phyloP scores from a whole-genome alignment of 768 basidiomycete species.

The Mycena venus region DNA sequence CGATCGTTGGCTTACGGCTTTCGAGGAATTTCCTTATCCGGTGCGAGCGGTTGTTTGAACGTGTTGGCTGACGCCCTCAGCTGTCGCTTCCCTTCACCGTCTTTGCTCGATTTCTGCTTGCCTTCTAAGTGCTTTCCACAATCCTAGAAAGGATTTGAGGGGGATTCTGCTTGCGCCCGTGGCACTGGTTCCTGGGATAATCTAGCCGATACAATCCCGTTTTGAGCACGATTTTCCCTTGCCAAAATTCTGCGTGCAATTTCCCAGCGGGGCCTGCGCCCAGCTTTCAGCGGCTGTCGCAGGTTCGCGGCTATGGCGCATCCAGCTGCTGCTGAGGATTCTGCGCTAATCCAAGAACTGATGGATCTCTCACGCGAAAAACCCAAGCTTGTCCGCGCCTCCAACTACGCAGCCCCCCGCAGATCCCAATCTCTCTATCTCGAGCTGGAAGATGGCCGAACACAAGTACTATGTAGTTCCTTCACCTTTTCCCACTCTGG shows the following conservation, averaged over 20 bases:
- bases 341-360: slow-evolving; percentile 74
- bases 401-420: slow-evolving; percentile 69
- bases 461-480: slow-evolving; percentile 93
- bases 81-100: no score
- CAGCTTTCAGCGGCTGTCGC: neutral
- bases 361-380: slow-evolving; percentile 62
- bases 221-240: no score
- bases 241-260: slow-evolving; percentile 21
- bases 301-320: neutral
- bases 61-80: no score
- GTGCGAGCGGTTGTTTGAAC: no score
- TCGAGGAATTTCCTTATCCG: no score
- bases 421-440: slow-evolving; percentile 65
- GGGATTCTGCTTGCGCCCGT: no score
- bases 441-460: slow-evolving; percentile 98
- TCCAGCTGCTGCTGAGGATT: slow-evolving; percentile 55
- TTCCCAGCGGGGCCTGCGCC: slow-evolving; percentile 11
- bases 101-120: no score
- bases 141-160: no score
- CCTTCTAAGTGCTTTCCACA: no score
- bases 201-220: no score
- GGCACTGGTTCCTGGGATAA: no score
- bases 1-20: no score
- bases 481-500: slow-evolving; percentile 93
- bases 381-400: slow-evolving; percentile 75